phyloP scores from a whole-genome alignment of 2,329 filamentous ascomycete species.

The Diaporthe capsici region DNA sequence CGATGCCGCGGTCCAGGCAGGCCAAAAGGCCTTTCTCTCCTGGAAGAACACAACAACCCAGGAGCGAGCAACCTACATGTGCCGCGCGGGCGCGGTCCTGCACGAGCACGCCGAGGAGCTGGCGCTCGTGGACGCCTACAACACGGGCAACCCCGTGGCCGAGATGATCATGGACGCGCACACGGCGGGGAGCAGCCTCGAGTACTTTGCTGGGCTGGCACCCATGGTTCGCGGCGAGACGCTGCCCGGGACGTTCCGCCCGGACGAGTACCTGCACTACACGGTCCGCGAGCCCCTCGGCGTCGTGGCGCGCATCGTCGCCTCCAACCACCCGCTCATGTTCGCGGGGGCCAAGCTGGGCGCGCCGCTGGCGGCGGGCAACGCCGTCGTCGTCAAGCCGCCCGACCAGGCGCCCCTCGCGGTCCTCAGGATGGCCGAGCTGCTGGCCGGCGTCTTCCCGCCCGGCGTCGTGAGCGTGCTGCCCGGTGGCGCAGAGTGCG shows the following conservation, averaged over 20 bases:
- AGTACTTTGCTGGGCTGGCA: constrained; percentile 77
- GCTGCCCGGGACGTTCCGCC: constrained; percentile 66
- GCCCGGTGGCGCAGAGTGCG: constrained; percentile 47
- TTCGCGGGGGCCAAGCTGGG: constrained; percentile 82
- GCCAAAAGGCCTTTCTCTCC: constrained; percentile 29
- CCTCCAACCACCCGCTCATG: constrained; percentile 77
- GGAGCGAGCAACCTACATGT: constrained; percentile 27
- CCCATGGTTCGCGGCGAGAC: constrained; percentile 80
- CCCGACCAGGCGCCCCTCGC: constrained; percentile 73
- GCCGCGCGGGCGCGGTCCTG: constrained; percentile 43
- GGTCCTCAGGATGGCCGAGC: constrained; percentile 71
- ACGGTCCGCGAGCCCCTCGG: constrained; percentile 76
- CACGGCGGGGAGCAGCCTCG: constrained; percentile 76
- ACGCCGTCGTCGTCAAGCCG: constrained; percentile 71
- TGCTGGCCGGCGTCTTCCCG: constrained; percentile 80
- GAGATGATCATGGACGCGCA: constrained; percentile 66
- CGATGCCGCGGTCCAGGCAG: constrained; percentile 39
- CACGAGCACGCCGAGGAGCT: constrained; percentile 44
- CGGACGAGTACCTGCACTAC: constrained; percentile 62
- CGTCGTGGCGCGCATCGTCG: constrained; percentile 75
- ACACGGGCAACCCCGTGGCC: constrained; percentile 41
- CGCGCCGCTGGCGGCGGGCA: constrained; percentile 72
- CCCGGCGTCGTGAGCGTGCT: constrained; percentile 80
- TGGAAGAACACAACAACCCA: constrained; percentile 31
- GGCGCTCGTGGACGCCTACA: constrained; percentile 41